Percentiles rank a stretch among this genome's conserved stretches.
Conservation (phyloP, 179 eudicot genomes). For the Beta macrorhiza region DNA sequence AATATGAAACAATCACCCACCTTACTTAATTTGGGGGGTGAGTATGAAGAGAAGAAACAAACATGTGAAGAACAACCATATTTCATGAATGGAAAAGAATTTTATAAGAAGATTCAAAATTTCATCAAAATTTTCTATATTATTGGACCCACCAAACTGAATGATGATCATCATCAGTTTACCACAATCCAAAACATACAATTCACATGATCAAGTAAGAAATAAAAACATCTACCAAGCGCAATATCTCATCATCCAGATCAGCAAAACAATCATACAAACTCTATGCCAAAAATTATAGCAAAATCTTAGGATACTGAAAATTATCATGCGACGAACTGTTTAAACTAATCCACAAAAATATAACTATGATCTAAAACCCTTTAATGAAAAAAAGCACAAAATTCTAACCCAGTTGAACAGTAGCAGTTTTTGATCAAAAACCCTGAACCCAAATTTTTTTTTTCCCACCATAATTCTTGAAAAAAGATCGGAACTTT, state of each 20-base stretch:
- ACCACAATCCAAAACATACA: conserved; percentile 22
- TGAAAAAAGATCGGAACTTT: conserved; percentile 8
- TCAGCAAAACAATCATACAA: not conserved
- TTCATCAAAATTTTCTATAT: conserved; percentile 11
- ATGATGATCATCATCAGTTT: conserved; percentile 5
- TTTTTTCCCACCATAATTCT: conserved; percentile 10
- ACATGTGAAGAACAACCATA: not conserved
- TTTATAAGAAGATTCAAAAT: not conserved
- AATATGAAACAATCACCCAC: conserved; percentile 10
- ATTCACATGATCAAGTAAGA: conserved; percentile 30
- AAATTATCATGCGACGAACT: not conserved
- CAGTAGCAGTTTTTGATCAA: conserved; percentile 12
- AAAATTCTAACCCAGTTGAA: not conserved
- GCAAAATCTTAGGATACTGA: conserved; percentile 4
- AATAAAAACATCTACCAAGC: conserved; percentile 3
- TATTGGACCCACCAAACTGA: conserved; percentile 21
- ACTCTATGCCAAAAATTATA: not conserved
- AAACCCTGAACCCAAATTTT: conserved; percentile 28
- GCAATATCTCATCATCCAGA: conserved; percentile 6
- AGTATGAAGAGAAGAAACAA: not conserved
- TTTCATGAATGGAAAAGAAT: not conserved
- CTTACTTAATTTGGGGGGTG: not conserved
- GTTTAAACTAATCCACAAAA: conserved; percentile 5
- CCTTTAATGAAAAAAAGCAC: not conserved
- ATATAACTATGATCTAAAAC: conserved; percentile 23